A percentile compares a stretch with the other conserved stretches of the same genome.
phyloP scores from a whole-genome alignment of 2,329 filamentous ascomycete species.

The Pseudogymnoascus sp. region DNA sequence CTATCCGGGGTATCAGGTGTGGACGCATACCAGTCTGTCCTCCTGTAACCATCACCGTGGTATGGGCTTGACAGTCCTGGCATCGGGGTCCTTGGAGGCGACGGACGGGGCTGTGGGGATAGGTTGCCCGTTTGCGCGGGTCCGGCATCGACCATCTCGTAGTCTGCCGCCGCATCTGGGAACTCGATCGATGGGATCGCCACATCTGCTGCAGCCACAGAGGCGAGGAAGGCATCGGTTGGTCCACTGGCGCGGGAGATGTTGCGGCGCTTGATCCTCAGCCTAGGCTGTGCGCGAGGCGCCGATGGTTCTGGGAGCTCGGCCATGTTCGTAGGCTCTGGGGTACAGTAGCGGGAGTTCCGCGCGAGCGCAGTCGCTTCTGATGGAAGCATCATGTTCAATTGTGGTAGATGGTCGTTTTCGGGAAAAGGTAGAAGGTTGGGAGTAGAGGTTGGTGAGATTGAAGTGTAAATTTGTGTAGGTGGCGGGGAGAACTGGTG shows the following conservation, averaged over 20 bases:
- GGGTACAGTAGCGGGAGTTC: not conserved
- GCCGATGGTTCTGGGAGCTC: not conserved
- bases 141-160: conserved; percentile 20
- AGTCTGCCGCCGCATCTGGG: conserved; percentile 30
- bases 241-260: conserved; percentile 37
- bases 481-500: not conserved
- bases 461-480: not conserved
- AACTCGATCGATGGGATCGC: conserved; percentile 58
- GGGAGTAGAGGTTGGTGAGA: not conserved
- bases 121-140: conserved; percentile 15
- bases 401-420: not conserved
- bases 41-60: conserved; percentile 11
- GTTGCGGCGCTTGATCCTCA: conserved; percentile 25
- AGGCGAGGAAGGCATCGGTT: conserved; percentile 58
- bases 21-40: conserved; percentile 25
- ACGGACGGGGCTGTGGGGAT: conserved; percentile 23
- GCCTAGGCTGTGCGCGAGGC: conserved; percentile 10
- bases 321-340: not conserved
- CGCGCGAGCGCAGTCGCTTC: not conserved
- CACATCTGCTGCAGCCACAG: conserved; percentile 55
- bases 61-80: conserved; percentile 24
- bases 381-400: not conserved
- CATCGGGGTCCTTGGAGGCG: conserved; percentile 52
- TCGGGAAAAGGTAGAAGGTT: not conserved
- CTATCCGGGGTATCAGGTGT: conserved; percentile 15